Evolutionary conservation across 23 red algal genomes (phyloP).

Genomic region (Cyanidioschyzon merolae): DNA sequence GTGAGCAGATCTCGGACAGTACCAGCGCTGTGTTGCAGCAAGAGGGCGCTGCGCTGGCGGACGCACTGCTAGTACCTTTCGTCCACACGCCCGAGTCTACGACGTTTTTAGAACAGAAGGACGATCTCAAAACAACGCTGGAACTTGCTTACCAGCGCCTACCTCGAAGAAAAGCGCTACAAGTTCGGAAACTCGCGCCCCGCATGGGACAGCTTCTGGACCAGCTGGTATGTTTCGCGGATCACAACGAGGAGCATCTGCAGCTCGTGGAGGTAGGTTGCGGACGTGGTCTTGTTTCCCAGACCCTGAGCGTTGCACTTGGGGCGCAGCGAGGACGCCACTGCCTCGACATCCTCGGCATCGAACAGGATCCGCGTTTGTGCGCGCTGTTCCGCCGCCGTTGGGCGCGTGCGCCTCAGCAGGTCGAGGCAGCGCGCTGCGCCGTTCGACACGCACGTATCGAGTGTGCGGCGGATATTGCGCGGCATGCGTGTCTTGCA

Average conservation of each 20-base stretch:
- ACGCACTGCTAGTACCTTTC: not conserved
- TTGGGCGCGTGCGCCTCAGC: not conserved
- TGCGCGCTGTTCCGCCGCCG: not conserved
- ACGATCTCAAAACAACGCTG: not conserved
- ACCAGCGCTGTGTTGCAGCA: not conserved
- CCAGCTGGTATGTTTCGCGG: not conserved
- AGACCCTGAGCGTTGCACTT: not conserved
- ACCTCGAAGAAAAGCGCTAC: not conserved
- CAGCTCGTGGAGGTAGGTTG: not conserved
- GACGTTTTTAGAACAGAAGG: not conserved
- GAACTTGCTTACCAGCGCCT: not conserved
- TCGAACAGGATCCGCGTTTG: not conserved
- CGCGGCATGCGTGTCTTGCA: not conserved
- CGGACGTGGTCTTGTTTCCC: constrained; percentile 8
- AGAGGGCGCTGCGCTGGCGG: not conserved
- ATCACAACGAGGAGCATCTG: not conserved
- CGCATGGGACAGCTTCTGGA: not conserved
- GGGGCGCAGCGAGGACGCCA: not conserved
- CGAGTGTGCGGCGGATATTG: not conserved
- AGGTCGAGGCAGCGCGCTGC: not conserved
- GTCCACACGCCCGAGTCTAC: not conserved
- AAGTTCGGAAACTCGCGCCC: not conserved
- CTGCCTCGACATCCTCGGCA: not conserved
- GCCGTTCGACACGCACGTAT: not conserved
- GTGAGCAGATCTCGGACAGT: not conserved